Evolutionary conservation across 2,329 filamentous ascomycete genomes (phyloP).

Genomic region (Colletotrichum noveboracense): DNA sequence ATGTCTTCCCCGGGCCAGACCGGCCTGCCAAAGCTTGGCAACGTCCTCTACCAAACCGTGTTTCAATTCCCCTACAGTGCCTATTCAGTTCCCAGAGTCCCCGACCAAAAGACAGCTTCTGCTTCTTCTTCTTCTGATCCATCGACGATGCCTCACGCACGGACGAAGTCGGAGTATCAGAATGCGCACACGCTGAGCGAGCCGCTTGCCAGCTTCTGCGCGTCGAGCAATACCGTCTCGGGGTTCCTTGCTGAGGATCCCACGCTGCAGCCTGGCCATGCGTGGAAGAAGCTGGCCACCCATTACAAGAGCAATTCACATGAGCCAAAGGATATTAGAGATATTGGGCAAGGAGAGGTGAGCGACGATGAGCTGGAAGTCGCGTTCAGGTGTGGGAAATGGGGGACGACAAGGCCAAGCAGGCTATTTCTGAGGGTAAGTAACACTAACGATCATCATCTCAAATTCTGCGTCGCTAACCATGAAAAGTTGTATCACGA

Average conservation of each 20-base stretch:
- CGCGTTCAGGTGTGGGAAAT: background rate
- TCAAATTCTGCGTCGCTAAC: background rate
- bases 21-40: background rate
- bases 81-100: background rate
- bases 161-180: background rate
- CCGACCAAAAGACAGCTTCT: background rate
- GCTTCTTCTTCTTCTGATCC: background rate
- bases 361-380: background rate
- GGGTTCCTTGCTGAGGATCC: background rate
- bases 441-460: accelerated
- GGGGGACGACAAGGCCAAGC: background rate
- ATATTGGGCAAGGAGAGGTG: background rate
- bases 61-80: background rate
- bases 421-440: background rate
- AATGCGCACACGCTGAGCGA: background rate
- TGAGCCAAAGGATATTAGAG: background rate
- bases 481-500: background rate
- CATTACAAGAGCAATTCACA: background rate
- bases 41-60: background rate
- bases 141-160: background rate
- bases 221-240: background rate
- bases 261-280: background rate
- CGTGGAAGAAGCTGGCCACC: background rate
- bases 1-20: background rate
- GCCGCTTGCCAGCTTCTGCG: background rate